A percentile compares a stretch with the other conserved stretches of the same genome.
These are phyloP conservation scores for Fusarium pseudograminearum DNA, from an alignment of 2,329 filamentous ascomycete species.

Conservation along the genomic window DNA sequence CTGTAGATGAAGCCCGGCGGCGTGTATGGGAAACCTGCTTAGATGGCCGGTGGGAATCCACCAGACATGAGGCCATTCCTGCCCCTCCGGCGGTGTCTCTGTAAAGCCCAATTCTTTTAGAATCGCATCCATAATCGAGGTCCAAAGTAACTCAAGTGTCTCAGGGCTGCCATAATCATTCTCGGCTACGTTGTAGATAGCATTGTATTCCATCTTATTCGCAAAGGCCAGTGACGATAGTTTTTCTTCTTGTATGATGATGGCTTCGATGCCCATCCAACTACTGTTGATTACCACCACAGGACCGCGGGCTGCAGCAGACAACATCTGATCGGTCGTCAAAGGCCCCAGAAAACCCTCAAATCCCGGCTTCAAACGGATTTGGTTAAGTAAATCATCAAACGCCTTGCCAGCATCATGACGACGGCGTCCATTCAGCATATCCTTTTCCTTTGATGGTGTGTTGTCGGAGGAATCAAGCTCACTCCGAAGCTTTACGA, in stretches of 20 bases:
- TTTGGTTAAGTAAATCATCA: neutral
- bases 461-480: neutral
- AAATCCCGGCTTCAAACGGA: neutral
- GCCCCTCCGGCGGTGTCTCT: neutral
- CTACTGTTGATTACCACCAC: slow-evolving; percentile 2
- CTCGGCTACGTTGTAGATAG: accelerated
- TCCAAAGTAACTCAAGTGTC: neutral
- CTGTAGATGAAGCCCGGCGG: neutral
- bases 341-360: neutral
- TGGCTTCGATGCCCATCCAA: neutral
- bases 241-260: neutral
- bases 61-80: neutral
- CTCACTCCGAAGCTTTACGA: neutral
- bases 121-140: accelerated
- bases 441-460: accelerated
- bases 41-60: neutral
- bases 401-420: neutral
- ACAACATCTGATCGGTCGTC: neutral
- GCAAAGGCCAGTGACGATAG: neutral
- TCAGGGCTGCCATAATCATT: neutral
- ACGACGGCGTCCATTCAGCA: accelerated
- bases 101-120: neutral
- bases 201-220: neutral
- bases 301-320: neutral
- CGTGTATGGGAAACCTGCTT: neutral